Evolutionary conservation across 2,329 filamentous ascomycete genomes (phyloP).

Genomic region (Lachnellula willkommii): DNA sequence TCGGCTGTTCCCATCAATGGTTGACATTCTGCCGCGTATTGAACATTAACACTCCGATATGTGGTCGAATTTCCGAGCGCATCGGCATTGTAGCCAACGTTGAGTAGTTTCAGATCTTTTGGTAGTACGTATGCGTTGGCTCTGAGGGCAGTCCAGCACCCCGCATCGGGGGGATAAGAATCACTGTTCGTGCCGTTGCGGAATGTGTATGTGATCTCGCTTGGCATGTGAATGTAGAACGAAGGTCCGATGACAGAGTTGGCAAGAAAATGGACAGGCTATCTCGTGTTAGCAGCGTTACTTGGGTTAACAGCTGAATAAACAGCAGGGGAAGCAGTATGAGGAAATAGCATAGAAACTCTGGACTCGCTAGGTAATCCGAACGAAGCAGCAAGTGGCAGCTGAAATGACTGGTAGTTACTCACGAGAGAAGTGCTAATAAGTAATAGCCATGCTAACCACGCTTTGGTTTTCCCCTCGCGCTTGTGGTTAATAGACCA

Average conservation of each 20-base stretch:
- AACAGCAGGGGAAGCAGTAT: no score
- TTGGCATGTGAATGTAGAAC: conserved; percentile 18
- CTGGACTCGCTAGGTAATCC: not conserved
- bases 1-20: conserved; percentile 1
- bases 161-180: conserved; percentile 1
- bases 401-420: not conserved
- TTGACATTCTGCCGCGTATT: conserved; percentile 10
- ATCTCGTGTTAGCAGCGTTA: not conserved
- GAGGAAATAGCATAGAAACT: not conserved
- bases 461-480: conserved; percentile 15
- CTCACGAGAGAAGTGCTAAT: conserved; percentile 20
- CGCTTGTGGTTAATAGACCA: conserved; percentile 21
- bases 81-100: not conserved
- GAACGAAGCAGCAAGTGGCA: not conserved
- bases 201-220: not conserved
- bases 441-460: conserved; percentile 18
- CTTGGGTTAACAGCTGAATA: no score
- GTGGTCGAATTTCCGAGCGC: conserved; percentile 10
- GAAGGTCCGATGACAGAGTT: conserved; percentile 20
- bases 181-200: not conserved
- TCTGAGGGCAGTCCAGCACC: conserved; percentile 18
- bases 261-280: conserved; percentile 23
- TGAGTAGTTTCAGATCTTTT: not conserved
- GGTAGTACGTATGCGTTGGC: conserved; percentile 11
- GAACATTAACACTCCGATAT: conserved; percentile 10